Base-by-base conservation (phyloP, 176 grass and related monocot species). In the Phoenix roebelenii region DNA sequence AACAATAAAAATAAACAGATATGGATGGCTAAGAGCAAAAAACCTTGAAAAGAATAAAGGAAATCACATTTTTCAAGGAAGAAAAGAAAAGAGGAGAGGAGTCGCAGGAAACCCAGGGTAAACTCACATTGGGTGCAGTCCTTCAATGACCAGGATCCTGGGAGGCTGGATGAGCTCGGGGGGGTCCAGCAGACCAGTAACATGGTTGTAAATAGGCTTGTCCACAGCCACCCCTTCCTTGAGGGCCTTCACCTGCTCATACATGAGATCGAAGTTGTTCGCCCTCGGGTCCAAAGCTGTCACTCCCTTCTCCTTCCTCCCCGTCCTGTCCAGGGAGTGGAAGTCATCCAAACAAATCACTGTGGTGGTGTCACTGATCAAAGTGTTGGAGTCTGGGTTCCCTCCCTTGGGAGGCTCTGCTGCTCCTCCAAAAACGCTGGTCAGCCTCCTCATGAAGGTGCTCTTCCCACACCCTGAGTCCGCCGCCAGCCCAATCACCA, bases 221-320 rank as follows among this genome's bases (percentile, higher is more conserved):
- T 66, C 50, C 50, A 66, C 63, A 2, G 20, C 23, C 22, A 16
- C 20, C 3, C 63, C 63, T 7, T 66, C 63, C 49, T 66, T 66
- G 23, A 66, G 20, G 3, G 50, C 63, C 63, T 66, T 54, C 63
- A 66, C 63, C 63, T 66, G 63, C 23, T 66, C 63, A 18, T 53
- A 66, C 63, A 66, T 66, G 63, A 66, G 63, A 23, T 66, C 63
- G 22, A 66, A 66, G 48, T 66, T 52, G 49, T 66, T 66, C 50
- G 63, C 63, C 22, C 50, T 52, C 16, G 63, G 63, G 18, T 66
- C 63, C 23, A 66, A 23, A 7, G 63, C 63, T 9, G 63, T 66
- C 5, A 66, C 63, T 4, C 63, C 63, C 50, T 66, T 66, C 63
- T 66, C 63, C 50, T 66, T 66, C 63, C 63, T 66, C 24, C 63